Conservation (phyloP, 2,329 filamentous ascomycete species). For the Cercospora nicotianae region DNA sequence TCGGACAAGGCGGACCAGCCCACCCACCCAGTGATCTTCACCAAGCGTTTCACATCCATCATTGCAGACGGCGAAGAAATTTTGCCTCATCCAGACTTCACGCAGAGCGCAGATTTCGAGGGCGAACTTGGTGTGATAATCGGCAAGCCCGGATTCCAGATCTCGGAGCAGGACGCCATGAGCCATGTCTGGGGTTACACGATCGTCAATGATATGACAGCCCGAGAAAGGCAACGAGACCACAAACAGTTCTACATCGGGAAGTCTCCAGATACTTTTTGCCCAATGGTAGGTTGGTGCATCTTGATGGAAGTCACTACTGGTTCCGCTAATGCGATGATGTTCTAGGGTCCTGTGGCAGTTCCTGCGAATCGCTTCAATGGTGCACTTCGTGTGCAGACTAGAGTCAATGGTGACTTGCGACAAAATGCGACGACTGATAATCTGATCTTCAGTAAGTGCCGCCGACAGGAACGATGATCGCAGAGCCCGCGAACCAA, state of each 20-base stretch:
- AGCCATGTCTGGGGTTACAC: slow-evolving; percentile 59
- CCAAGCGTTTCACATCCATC: slow-evolving; percentile 56
- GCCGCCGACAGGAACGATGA: background rate
- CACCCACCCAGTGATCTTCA: slow-evolving; percentile 58
- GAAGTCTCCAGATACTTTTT: slow-evolving; percentile 58
- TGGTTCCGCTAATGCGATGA: background rate
- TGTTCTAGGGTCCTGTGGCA: slow-evolving; percentile 51
- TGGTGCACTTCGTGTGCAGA: slow-evolving; percentile 43
- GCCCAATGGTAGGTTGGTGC: slow-evolving; percentile 49
- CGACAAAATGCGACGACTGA: slow-evolving; percentile 52
- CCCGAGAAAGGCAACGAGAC: slow-evolving; percentile 55
- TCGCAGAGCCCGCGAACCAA: background rate
- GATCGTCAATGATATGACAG: slow-evolving; percentile 59
- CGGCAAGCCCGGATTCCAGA: slow-evolving; percentile 50
- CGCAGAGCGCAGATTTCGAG: slow-evolving; percentile 55
- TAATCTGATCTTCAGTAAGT: slow-evolving; percentile 50
- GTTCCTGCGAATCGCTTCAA: slow-evolving; percentile 51
- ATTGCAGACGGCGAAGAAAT: slow-evolving; percentile 53
- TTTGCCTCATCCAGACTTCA: slow-evolving; percentile 50
- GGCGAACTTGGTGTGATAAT: slow-evolving; percentile 59
- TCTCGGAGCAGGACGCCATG: slow-evolving; percentile 49
- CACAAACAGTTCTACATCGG: slow-evolving; percentile 63
- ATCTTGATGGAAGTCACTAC: background rate
- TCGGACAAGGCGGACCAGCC: slow-evolving; percentile 56
- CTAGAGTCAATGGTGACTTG: slow-evolving; percentile 53